Percentiles rank a stretch among this genome's conserved stretches.
Conservation (phyloP, 2,329 filamentous ascomycete genomes). For the Ophiostoma sp. region DNA sequence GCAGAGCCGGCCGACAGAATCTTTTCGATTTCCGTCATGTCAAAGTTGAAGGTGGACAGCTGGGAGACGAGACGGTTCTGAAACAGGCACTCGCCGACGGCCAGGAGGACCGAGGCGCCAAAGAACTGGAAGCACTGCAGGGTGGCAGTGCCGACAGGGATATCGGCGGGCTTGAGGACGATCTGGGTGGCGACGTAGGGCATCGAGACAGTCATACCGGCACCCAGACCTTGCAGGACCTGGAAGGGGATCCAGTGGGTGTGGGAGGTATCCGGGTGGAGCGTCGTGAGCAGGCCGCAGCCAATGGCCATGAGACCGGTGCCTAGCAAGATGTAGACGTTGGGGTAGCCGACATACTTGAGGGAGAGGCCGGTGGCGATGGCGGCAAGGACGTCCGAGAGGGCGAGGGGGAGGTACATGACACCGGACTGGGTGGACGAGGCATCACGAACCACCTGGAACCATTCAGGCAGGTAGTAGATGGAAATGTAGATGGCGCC, state of each 20-base stretch:
- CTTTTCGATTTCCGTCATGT: neutral
- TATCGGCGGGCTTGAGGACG: constrained; percentile 46
- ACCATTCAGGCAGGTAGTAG: constrained; percentile 30
- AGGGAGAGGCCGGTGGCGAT: constrained; percentile 30
- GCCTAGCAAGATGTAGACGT: constrained; percentile 35
- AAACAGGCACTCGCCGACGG: constrained; percentile 66
- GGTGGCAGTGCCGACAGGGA: constrained; percentile 52
- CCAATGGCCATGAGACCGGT: constrained; percentile 47
- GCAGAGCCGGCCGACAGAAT: neutral
- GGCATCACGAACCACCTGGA: constrained; percentile 27
- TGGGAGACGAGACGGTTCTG: constrained; percentile 56
- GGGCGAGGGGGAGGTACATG: constrained; percentile 35
- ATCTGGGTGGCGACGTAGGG: constrained; percentile 52
- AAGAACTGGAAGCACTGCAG: constrained; percentile 63
- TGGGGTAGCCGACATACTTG: constrained; percentile 32
- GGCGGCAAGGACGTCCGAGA: constrained; percentile 33
- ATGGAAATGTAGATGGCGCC: constrained; percentile 32
- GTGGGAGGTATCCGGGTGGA: constrained; percentile 47
- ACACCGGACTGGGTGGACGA: neutral
- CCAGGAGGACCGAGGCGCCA: constrained; percentile 51
- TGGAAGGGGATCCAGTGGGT: constrained; percentile 58
- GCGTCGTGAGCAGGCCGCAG: constrained; percentile 54
- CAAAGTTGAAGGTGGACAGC: neutral
- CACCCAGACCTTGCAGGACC: constrained; percentile 49
- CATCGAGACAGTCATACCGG: constrained; percentile 50